Conservation (phyloP, 2,329 filamentous ascomycete genomes). For the Cercospora zeae-maydis region DNA sequence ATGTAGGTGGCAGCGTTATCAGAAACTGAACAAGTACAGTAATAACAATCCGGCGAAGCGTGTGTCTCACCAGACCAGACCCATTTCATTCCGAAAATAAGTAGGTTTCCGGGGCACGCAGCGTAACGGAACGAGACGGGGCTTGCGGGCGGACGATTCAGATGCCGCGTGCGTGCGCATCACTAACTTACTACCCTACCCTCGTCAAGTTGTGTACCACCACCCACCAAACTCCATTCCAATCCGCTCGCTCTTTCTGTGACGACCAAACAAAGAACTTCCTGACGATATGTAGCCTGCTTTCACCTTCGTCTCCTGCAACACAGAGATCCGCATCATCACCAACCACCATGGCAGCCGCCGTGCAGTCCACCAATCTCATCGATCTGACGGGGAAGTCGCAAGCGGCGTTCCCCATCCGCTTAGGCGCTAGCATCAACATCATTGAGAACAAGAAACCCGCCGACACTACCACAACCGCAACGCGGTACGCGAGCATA, state of each 20-base stretch:
- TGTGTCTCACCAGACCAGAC: too few species aligned
- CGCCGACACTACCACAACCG: conserved; percentile 11
- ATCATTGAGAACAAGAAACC: conserved; percentile 1
- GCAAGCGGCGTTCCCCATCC: conserved; percentile 29
- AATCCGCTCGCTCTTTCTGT: neutral
- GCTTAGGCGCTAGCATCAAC: conserved; percentile 31
- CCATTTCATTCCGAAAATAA: too few species aligned
- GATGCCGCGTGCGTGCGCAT: neutral
- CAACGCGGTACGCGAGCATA: conserved; percentile 25
- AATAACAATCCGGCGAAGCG: neutral
- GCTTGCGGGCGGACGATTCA: neutral
- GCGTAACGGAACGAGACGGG: neutral
- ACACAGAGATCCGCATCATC: neutral
- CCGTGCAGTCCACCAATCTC: conserved; percentile 19
- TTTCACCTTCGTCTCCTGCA: neutral
- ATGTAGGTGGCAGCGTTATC: too few species aligned
- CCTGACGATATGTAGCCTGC: neutral
- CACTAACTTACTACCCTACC: too few species aligned
- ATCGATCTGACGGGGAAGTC: conserved; percentile 29
- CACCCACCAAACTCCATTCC: neutral
- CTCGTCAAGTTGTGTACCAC: neutral
- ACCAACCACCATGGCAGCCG: conserved; percentile 23
- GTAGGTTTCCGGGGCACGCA: too few species aligned
- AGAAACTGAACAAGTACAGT: neutral
- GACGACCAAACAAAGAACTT: neutral